These are phyloP conservation scores for Vaccinium corymbosum DNA, from an alignment of 148 eudicot species.

Conservation along the genomic window DNA sequence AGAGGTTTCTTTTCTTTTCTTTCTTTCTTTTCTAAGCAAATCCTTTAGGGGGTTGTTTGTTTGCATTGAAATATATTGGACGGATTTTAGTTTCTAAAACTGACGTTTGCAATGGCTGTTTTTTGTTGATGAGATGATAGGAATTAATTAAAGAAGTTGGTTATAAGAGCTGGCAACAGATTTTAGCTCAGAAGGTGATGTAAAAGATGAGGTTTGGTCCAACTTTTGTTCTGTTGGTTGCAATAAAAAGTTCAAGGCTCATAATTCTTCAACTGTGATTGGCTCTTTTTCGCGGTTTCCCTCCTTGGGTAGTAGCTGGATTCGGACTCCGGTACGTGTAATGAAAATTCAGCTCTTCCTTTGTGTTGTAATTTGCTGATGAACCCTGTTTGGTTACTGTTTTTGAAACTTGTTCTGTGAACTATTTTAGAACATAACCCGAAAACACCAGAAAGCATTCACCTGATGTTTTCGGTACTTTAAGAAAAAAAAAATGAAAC, in stretches of 20 bases:
- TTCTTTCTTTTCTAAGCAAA: not conserved
- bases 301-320: not conserved
- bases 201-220: conserved; percentile 22
- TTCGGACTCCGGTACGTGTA: conserved; percentile 15
- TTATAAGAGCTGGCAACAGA: conserved; percentile 28
- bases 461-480: not conserved
- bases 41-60: conserved; percentile 1
- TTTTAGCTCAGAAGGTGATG: conserved; percentile 20
- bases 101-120: conserved; percentile 33
- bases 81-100: conserved; percentile 23
- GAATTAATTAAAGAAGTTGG: conserved; percentile 20
- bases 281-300: not conserved
- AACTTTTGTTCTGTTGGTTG: conserved; percentile 16
- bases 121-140: conserved; percentile 21
- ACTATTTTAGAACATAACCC: not conserved
- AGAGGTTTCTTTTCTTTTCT: not conserved
- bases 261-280: conserved; percentile 1
- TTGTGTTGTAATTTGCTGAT: not conserved
- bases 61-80: not conserved
- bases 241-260: conserved; percentile 7
- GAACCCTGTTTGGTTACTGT: not conserved
- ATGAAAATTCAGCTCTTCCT: not conserved
- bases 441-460: not conserved
- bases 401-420: not conserved
- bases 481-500: not conserved